These are phyloP conservation scores for Dryas integrifolia DNA, from an alignment of 331 rosid species.

Conservation along the genomic window DNA sequence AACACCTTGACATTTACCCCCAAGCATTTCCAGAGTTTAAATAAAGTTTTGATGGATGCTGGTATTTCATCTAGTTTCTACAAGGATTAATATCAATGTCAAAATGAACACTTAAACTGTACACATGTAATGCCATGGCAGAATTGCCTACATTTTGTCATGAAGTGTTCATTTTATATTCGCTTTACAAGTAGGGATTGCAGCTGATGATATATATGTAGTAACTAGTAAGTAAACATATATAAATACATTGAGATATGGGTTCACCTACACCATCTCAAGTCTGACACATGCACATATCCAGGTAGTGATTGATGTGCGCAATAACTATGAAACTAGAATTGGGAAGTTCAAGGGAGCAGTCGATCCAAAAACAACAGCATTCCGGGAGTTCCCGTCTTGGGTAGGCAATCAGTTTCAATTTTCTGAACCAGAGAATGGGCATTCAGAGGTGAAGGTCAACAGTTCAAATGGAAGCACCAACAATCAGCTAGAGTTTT, in stretches of 20 bases:
- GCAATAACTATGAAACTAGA: conserved; percentile 82
- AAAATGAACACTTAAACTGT: not conserved
- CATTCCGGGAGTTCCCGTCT: conserved; percentile 86
- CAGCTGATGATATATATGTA: not conserved
- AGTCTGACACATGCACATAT: conserved; percentile 11
- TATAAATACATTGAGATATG: not conserved
- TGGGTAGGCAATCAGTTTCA: conserved; percentile 77
- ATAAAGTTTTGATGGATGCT: not conserved
- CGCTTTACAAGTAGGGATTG: not conserved
- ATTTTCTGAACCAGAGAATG: conserved; percentile 27
- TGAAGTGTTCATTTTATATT: not conserved
- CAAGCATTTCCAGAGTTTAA: not conserved
- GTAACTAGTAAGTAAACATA: not conserved
- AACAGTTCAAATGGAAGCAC: conserved; percentile 33
- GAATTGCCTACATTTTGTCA: not conserved
- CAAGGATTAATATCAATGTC: not conserved
- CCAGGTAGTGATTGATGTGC: conserved; percentile 90
- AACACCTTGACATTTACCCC: not conserved
- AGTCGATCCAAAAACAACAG: conserved; percentile 70
- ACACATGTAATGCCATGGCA: not conserved
- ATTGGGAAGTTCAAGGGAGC: conserved; percentile 94
- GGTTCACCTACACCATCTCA: not conserved
- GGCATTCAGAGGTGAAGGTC: conserved; percentile 24
- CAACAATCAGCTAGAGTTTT: conserved; percentile 33
- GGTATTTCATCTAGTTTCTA: not conserved